Conservation (phyloP, 176 grass and related monocot species). For the Avena sativa region DNA sequence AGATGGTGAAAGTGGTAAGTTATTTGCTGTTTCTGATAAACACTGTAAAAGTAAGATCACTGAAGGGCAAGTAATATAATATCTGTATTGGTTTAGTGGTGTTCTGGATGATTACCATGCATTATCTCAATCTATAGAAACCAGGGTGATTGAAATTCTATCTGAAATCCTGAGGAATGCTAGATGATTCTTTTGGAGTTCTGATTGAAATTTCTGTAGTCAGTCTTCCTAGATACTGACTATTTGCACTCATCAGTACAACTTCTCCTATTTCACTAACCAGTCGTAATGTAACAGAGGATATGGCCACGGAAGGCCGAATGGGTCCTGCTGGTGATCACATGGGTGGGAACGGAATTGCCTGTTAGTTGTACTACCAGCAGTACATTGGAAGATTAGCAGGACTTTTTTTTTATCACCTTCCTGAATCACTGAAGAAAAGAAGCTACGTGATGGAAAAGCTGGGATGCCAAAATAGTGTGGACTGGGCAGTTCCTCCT, state of each 20-base stretch:
- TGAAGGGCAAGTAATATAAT: neutral
- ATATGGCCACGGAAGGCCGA: conserved; percentile 40
- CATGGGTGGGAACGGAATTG: conserved; percentile 50
- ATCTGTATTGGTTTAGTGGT: neutral
- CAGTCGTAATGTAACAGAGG: conserved; percentile 43
- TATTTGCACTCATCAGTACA: neutral
- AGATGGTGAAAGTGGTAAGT: conserved; percentile 90
- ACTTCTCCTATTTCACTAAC: conserved; percentile 27
- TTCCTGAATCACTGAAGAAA: conserved; percentile 30
- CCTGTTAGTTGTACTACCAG: conserved; percentile 34
- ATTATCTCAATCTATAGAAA: conserved; percentile 16
- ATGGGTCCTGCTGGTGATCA: conserved; percentile 49
- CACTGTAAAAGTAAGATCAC: conserved; percentile 26
- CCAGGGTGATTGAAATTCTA: neutral
- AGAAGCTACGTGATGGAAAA: conserved; percentile 23
- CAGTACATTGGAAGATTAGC: conserved; percentile 23
- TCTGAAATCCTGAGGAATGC: neutral
- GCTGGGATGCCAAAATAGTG: neutral
- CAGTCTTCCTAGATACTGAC: neutral
- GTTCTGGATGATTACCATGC: neutral
- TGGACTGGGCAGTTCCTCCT: neutral
- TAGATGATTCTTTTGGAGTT: neutral
- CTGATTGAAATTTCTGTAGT: neutral
- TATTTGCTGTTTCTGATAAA: neutral
- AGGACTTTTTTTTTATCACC: conserved; percentile 30